Conservation (phyloP, 2,329 filamentous ascomycete species). For the Alternaria panax region DNA sequence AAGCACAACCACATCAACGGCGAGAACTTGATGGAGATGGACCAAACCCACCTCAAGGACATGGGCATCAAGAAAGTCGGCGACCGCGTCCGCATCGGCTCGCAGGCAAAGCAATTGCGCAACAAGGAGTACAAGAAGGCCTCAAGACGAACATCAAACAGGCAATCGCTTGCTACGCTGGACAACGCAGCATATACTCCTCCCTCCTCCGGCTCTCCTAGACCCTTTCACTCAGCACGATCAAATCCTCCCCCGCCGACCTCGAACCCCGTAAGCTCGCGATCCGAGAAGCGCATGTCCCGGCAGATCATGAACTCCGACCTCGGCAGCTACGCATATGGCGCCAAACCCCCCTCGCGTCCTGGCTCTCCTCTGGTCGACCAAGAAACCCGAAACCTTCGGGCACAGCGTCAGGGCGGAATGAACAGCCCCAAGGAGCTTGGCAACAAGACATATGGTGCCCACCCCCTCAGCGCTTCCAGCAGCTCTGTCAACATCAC, state of each 20-base stretch:
- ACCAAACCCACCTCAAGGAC: constrained; percentile 94
- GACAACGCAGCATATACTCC: constrained; percentile 70
- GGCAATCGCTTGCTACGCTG: constrained; percentile 85
- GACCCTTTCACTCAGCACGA: constrained; percentile 64
- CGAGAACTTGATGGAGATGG: constrained; percentile 94
- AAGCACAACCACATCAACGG: constrained; percentile 95
- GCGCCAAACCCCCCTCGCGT: constrained; percentile 67
- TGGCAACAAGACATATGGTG: constrained; percentile 63
- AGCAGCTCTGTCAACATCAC: constrained; percentile 56
- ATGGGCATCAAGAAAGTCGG: constrained; percentile 99
- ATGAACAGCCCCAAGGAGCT: constrained; percentile 64
- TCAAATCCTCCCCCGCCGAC: constrained; percentile 50
- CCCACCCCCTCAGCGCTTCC: constrained; percentile 60
- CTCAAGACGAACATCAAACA: constrained; percentile 73
- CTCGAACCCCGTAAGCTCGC: constrained; percentile 42
- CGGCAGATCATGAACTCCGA: constrained; percentile 55
- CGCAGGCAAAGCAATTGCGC: constrained; percentile 59
- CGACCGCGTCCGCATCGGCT: constrained; percentile 83
- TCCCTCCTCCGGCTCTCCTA: constrained; percentile 70
- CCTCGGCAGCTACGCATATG: constrained; percentile 53
- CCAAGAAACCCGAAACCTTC: constrained; percentile 58
- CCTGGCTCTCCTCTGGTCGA: constrained; percentile 76
- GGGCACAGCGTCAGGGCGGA: constrained; percentile 67
- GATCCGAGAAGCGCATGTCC: constrained; percentile 58
- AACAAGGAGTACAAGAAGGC: constrained; percentile 58